Evolutionary conservation across 1,284 basidiomycete genomes (phyloP), one percentile per base, ranked within the genome.

Genomic region (Boletellus deceptivus): DNA sequence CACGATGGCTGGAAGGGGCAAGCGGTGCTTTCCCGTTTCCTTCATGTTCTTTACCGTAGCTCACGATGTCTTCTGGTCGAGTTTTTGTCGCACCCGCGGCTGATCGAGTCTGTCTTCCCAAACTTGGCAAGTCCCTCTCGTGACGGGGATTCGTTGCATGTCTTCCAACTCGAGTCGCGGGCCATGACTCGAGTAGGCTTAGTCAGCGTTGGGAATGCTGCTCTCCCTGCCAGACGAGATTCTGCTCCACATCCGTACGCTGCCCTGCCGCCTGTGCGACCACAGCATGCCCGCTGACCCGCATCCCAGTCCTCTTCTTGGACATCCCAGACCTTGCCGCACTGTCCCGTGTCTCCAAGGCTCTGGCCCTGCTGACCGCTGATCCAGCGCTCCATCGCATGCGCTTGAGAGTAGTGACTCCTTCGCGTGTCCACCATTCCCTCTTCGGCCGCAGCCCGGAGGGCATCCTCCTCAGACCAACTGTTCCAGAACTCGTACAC

Each of bases 271-370:
- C 17, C 6, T 0, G 10, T 43, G 48, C 24, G 10, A 25, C 9
- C 6, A 20, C 22, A 10, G 24, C 13, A 17, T 36, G 9, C 42
- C 38, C n/a, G 14, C 17, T 55, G 52, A 58, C 47, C 27, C 42
- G 25, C 18, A 4, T 24, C n/a, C 13, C 56, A 86, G 85, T 86
- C 39, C 80, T 82, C 2, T 89, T 78, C 62, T 72, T 89, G 44
- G 86, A 89, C 65, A 65, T 88, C 7, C 86, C 86, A 0, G 86
- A 89, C 61, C 76, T 88, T 41, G 75, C 75, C 46, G 63, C 72
- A 3, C 62, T 87, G 31, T 73, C 76, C 11, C 72, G 69, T 48
- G 70, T 77, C 22, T 76, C 72, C 42, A 76, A 74, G 14, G 54
- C 64, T 18, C 70, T 87, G 11, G 72, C 73, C 8, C 59, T 59